These are phyloP conservation scores for Apiospora kogelbergensis DNA, from an alignment of 2,329 filamentous ascomycete species.

Conservation along the genomic window DNA sequence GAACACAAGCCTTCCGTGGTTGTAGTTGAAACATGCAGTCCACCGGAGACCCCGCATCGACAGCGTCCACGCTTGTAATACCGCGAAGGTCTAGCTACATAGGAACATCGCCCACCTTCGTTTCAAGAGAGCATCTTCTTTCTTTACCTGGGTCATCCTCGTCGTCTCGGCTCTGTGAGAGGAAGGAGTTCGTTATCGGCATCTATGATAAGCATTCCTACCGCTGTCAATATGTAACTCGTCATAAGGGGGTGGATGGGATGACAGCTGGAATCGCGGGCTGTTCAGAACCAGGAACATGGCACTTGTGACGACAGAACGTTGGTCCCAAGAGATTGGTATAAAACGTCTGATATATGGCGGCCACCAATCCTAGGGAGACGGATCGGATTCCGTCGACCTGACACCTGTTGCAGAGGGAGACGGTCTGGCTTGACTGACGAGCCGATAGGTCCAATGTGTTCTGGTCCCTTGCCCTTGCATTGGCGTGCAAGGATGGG, in stretches of 20 bases:
- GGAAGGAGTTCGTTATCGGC: background rate
- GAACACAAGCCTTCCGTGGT: background rate
- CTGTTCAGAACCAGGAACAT: background rate
- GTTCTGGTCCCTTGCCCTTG: background rate
- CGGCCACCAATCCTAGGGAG: background rate
- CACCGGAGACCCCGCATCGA: background rate
- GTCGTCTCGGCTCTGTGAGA: background rate
- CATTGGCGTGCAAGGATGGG: background rate
- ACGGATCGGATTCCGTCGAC: background rate
- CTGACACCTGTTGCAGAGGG: background rate
- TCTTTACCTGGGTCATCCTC: background rate
- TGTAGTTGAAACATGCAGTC: slow-evolving; percentile 4
- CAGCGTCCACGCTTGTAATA: background rate
- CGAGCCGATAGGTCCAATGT: background rate
- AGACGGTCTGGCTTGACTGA: background rate
- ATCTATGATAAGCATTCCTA: background rate
- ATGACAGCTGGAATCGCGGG: background rate
- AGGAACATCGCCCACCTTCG: background rate
- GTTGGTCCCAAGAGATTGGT: background rate
- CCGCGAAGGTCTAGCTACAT: background rate
- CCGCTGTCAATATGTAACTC: background rate
- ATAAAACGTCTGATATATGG: slow-evolving; percentile 1
- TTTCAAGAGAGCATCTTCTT: background rate
- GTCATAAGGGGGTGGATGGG: background rate
- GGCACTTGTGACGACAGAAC: background rate